Percentiles rank a stretch among this genome's conserved stretches.
These are phyloP conservation scores for Aspergillus carbonarius DNA, from an alignment of 2,329 filamentous ascomycete species.

Conservation along the genomic window DNA sequence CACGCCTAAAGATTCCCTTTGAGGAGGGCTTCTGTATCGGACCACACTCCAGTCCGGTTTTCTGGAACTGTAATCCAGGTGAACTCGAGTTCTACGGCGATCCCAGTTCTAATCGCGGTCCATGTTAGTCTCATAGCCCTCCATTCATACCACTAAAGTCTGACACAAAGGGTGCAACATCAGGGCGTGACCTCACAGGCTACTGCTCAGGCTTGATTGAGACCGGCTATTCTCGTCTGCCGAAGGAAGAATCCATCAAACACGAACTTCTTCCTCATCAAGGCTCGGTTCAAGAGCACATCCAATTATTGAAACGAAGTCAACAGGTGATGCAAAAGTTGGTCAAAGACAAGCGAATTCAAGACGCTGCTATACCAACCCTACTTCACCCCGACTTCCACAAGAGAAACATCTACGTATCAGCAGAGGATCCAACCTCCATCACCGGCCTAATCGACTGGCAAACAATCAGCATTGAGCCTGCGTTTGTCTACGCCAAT, in stretches of 20 bases:
- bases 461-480: slow-evolving; percentile 34
- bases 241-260: slow-evolving; percentile 4
- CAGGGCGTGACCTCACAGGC: slow-evolving; percentile 20
- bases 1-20: slow-evolving; percentile 22
- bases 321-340: slow-evolving; percentile 23
- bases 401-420: slow-evolving; percentile 36
- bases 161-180: background rate
- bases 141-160: background rate
- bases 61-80: slow-evolving; percentile 17
- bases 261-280: slow-evolving; percentile 14
- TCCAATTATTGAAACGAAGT: slow-evolving; percentile 15
- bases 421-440: slow-evolving; percentile 26
- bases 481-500: slow-evolving; percentile 32
- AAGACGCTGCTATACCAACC: slow-evolving; percentile 19
- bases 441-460: slow-evolving; percentile 37
- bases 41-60: slow-evolving; percentile 28
- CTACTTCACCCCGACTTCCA: slow-evolving; percentile 34
- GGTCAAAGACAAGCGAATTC: slow-evolving; percentile 20
- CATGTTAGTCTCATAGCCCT: slow-evolving; percentile 16
- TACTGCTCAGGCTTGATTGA: slow-evolving; percentile 23
- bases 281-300: slow-evolving; percentile 19
- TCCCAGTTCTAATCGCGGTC: slow-evolving; percentile 21
- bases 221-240: slow-evolving; percentile 23
- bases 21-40: slow-evolving; percentile 35
- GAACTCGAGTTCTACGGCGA: slow-evolving; percentile 18